A percentile compares a stretch with the other conserved stretches of the same genome.
These are phyloP conservation scores for Maudiozyma turicensis DNA, from an alignment of 805 yeast species.

Conservation along the genomic window DNA sequence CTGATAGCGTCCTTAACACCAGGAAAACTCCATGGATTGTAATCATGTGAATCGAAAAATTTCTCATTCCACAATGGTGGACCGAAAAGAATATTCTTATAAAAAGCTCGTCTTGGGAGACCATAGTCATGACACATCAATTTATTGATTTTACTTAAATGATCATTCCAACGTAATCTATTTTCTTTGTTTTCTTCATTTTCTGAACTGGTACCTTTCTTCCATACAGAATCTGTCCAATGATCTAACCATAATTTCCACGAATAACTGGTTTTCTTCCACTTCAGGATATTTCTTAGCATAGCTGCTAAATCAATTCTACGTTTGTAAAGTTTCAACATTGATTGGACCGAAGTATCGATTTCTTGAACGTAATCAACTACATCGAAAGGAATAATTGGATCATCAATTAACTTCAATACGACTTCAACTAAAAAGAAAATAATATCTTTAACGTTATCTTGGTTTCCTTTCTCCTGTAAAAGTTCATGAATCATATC, in stretches of 20 bases:
- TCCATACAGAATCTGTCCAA: conserved; percentile 45
- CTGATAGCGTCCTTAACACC: conserved; percentile 60
- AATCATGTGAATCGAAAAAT: neutral
- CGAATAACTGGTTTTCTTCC: conserved; percentile 37
- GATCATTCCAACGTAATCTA: conserved; percentile 70
- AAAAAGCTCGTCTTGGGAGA: conserved; percentile 50
- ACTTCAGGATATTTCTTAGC: conserved; percentile 26
- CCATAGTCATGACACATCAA: conserved; percentile 37
- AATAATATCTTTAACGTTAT: conserved; percentile 45
- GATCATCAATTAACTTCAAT: conserved; percentile 56
- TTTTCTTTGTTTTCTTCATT: conserved; percentile 56
- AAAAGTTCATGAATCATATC: conserved; percentile 36
- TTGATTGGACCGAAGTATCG: conserved; percentile 36
- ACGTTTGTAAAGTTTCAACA: conserved; percentile 23
- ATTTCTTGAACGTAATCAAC: conserved; percentile 36
- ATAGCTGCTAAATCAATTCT: conserved; percentile 25
- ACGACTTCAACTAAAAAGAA: conserved; percentile 42
- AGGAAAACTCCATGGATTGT: conserved; percentile 50
- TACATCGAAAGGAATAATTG: conserved; percentile 62
- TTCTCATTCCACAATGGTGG: conserved; percentile 52
- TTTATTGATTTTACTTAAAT: conserved; percentile 44
- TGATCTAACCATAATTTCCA: conserved; percentile 45
- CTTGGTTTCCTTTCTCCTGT: conserved; percentile 39
- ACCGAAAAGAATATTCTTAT: conserved; percentile 57
- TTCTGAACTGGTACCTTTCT: conserved; percentile 46